Evolutionary conservation across 768 basidiomycete species (phyloP).

Genomic region (Imleria badia): DNA sequence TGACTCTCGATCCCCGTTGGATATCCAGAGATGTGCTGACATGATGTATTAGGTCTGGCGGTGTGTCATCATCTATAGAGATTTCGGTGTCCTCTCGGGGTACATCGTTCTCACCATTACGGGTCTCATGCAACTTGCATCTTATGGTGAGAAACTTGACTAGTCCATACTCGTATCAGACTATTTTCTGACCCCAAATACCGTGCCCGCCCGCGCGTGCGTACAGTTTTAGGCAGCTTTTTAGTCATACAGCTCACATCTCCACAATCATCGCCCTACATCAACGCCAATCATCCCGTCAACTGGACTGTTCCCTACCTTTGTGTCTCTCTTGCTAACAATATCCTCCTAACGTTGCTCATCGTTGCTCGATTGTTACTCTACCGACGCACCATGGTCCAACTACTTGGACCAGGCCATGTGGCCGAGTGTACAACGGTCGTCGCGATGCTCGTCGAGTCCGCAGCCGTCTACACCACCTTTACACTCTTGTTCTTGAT

Average conservation of each 20-base stretch:
- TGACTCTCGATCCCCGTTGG: not conserved
- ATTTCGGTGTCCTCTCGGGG: conserved; percentile 13
- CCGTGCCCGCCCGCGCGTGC: not conserved
- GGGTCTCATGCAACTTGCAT: conserved; percentile 26
- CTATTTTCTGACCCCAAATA: not conserved
- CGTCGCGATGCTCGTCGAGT: conserved; percentile 28
- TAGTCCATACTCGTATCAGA: not conserved
- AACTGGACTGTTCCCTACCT: conserved; percentile 31
- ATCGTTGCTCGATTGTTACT: conserved; percentile 26
- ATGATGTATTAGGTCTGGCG: conserved; percentile 25
- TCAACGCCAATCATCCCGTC: conserved; percentile 5
- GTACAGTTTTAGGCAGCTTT: conserved; percentile 22
- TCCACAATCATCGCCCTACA: conserved; percentile 28
- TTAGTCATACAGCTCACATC: conserved; percentile 29
- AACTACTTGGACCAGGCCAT: conserved; percentile 23
- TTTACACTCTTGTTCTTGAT: conserved; percentile 29
- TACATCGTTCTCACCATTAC: conserved; percentile 17
- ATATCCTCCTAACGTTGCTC: conserved; percentile 24
- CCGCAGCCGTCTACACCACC: conserved; percentile 29
- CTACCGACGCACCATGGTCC: conserved; percentile 24
- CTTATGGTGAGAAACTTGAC: conserved; percentile 20
- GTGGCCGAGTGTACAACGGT: conserved; percentile 26
- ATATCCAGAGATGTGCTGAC: not conserved
- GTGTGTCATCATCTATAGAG: conserved; percentile 27
- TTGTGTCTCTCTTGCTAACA: conserved; percentile 26